Conservation (phyloP, 1,284 basidiomycete genomes). For the Puccinia horiana region DNA sequence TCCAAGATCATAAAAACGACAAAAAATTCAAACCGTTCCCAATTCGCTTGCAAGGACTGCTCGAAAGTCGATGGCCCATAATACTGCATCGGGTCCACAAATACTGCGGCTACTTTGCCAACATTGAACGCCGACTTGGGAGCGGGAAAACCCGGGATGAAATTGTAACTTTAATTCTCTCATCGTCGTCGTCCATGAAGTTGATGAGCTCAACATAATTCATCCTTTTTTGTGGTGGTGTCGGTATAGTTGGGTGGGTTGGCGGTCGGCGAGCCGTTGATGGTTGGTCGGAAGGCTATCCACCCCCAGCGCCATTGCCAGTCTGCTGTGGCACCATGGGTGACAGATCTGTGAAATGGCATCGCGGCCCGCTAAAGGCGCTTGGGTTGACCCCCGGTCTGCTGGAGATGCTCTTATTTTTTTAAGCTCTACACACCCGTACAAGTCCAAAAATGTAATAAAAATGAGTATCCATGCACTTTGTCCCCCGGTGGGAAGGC, state of each 20-base stretch:
- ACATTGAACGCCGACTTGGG: neutral
- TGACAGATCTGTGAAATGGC: neutral
- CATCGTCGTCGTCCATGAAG: too few relatives aligned
- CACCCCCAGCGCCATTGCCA: neutral
- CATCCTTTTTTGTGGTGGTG: too few relatives aligned
- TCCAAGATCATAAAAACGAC: neutral
- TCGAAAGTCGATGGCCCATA: neutral
- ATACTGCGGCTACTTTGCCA: neutral
- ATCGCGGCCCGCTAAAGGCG: neutral
- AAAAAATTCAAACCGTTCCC: neutral
- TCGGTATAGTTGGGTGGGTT: too few relatives aligned
- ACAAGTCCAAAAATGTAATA: too few relatives aligned
- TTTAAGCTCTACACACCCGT: too few relatives aligned
- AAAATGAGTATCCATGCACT: too few relatives aligned
- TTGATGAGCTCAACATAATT: too few relatives aligned
- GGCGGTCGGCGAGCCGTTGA: too few relatives aligned
- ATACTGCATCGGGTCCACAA: neutral
- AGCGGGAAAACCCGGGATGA: neutral
- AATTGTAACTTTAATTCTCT: neutral
- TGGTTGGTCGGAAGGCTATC: neutral
- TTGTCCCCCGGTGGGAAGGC: too few relatives aligned
- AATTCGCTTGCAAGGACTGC: neutral
- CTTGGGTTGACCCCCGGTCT: neutral
- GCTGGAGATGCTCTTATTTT: conserved; percentile 5
- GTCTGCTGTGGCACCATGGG: neutral